Evolutionary conservation across 345 rosid species (phyloP).

Genomic region (Lumnitzera littorea): DNA sequence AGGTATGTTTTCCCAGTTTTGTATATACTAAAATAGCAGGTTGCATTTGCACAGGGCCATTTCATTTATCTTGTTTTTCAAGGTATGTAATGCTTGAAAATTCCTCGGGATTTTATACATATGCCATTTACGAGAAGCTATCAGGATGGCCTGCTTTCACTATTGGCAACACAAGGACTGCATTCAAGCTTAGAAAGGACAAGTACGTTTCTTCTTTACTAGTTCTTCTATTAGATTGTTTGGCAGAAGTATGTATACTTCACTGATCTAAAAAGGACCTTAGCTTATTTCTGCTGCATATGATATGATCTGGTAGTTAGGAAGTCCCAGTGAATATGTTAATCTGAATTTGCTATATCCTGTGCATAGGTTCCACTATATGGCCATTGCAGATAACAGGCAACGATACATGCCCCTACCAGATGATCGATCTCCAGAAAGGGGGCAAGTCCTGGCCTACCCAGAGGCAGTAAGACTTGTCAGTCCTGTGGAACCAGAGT

Average conservation of each 20-base stretch:
- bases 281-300: not conserved
- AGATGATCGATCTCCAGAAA: conserved; percentile 56
- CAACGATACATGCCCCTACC: conserved; percentile 87
- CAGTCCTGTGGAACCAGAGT: conserved; percentile 59
- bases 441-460: conserved; percentile 57
- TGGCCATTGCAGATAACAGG: conserved; percentile 74
- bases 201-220: conserved; percentile 20
- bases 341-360: not conserved
- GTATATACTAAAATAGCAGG: not conserved
- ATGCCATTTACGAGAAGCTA: conserved; percentile 72
- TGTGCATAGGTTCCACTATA: conserved; percentile 70
- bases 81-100: conserved; percentile 77
- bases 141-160: conserved; percentile 80
- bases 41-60: too few relatives aligned
- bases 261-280: too few relatives aligned
- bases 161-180: conserved; percentile 64
- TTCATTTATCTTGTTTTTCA: not conserved
- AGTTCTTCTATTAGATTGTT: not conserved
- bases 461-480: conserved; percentile 84
- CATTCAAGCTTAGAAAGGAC: conserved; percentile 82
- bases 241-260: not conserved
- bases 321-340: not conserved
- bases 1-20: conserved; percentile 24
- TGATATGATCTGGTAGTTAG: not conserved
- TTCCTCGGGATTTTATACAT: conserved; percentile 76